These are phyloP conservation scores for Oxytropis ochrocephala DNA, from an alignment of 306 rosid genomes.

Conservation along the genomic window DNA sequence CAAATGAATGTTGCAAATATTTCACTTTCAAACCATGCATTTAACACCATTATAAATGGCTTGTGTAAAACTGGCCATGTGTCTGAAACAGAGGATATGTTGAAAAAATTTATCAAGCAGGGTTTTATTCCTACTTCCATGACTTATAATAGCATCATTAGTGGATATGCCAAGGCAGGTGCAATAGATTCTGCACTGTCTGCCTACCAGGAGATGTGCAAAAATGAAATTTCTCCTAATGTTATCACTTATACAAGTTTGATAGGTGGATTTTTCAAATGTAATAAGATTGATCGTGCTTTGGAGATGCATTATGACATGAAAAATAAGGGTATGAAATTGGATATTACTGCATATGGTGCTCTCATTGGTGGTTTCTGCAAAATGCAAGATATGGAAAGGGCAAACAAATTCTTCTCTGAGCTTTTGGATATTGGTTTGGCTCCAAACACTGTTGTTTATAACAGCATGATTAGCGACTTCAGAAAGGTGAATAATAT, in stretches of 20 bases:
- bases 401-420: conserved; percentile 44
- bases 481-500: conserved; percentile 53
- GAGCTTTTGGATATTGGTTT: conserved; percentile 63
- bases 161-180: conserved; percentile 65
- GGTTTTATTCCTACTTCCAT: conserved; percentile 50
- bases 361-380: conserved; percentile 58
- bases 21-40: conserved; percentile 44
- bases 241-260: conserved; percentile 61
- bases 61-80: conserved; percentile 68
- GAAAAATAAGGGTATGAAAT: conserved; percentile 39
- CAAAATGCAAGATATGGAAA: conserved; percentile 64
- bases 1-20: conserved; percentile 53
- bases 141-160: conserved; percentile 62
- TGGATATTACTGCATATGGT: conserved; percentile 55
- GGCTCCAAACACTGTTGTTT: conserved; percentile 56
- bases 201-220: conserved; percentile 48
- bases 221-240: conserved; percentile 50
- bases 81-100: conserved; percentile 38
- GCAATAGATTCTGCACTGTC: conserved; percentile 41
- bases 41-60: conserved; percentile 47
- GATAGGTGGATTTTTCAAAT: conserved; percentile 57
- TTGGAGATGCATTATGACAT: conserved; percentile 51
- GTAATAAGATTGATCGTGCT: conserved; percentile 54
- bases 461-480: conserved; percentile 64
- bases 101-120: conserved; percentile 36